A percentile compares a stretch with the other conserved stretches of the same genome.
Conservation (phyloP, 805 yeast species). For the Wickerhamiella allomyrinae region DNA sequence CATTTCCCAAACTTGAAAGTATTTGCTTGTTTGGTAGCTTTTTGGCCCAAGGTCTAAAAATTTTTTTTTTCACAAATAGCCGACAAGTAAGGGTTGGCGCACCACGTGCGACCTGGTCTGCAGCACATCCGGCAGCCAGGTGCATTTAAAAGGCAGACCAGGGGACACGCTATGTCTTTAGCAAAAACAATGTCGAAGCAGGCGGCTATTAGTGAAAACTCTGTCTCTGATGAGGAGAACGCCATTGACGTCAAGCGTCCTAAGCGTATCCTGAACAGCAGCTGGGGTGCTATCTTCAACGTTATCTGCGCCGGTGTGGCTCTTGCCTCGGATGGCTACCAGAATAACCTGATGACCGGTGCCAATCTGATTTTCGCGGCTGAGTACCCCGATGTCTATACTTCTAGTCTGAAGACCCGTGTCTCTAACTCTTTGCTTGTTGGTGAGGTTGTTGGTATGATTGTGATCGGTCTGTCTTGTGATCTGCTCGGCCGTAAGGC, state of each 20-base stretch:
- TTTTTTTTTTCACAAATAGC: not conserved
- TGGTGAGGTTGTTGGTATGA: slow-evolving; percentile 59
- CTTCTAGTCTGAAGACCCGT: slow-evolving; percentile 39
- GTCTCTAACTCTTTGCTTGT: slow-evolving; percentile 58
- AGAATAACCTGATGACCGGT: slow-evolving; percentile 62
- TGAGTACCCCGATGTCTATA: slow-evolving; percentile 33
- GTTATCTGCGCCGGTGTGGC: slow-evolving; percentile 52
- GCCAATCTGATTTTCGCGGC: slow-evolving; percentile 40
- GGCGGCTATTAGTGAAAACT: not conserved
- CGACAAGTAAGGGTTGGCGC: not conserved
- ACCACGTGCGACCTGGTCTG: not conserved
- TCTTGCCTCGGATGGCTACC: slow-evolving; percentile 63
- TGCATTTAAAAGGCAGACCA: not conserved
- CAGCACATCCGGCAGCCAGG: not conserved
- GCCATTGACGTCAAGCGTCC: not conserved
- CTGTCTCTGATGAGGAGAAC: not conserved
- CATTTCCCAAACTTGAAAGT: too few relatives aligned
- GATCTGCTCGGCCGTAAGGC: slow-evolving; percentile 53
- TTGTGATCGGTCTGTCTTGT: slow-evolving; percentile 47
- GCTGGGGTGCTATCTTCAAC: slow-evolving; percentile 2
- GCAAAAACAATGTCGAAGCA: not conserved
- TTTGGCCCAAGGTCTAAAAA: not conserved
- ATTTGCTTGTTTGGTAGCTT: too few relatives aligned
- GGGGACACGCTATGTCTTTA: not conserved
- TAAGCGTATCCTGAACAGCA: not conserved